Evolutionary conservation across 2,329 filamentous ascomycete genomes (phyloP).

Genomic region (Teratosphaeria destructans): DNA sequence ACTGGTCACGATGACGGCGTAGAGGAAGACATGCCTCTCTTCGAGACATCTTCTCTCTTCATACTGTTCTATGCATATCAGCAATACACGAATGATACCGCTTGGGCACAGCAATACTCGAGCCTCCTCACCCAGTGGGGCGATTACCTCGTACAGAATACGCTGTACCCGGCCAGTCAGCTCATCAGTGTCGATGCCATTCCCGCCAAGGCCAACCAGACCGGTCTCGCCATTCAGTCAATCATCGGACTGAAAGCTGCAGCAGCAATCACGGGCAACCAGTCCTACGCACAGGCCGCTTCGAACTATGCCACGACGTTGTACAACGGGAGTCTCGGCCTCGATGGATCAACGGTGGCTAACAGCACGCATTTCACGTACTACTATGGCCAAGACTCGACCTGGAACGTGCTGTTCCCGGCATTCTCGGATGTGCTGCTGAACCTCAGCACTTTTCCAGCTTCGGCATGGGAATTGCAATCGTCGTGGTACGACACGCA

Average conservation of each 20-base stretch:
- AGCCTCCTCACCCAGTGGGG: constrained; percentile 44
- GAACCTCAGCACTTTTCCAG: constrained; percentile 30
- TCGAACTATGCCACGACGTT: constrained; percentile 11
- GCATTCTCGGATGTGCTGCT: constrained; percentile 40
- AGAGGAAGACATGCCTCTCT: constrained; percentile 41
- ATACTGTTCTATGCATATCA: constrained; percentile 48
- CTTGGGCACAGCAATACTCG: constrained; percentile 39
- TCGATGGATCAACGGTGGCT: constrained; percentile 9
- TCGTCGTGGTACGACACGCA: constrained; percentile 14
- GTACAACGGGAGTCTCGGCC: constrained; percentile 14
- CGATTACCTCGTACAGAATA: constrained; percentile 41
- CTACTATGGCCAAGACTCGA: constrained; percentile 30
- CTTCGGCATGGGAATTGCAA: constrained; percentile 14
- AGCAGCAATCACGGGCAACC: constrained; percentile 31
- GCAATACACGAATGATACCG: constrained; percentile 41
- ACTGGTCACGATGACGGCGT: constrained; percentile 18
- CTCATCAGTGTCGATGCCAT: constrained; percentile 49
- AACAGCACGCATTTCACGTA: constrained; percentile 33
- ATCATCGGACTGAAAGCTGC: constrained; percentile 30
- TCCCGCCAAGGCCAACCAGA: constrained; percentile 39
- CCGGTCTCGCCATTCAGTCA: constrained; percentile 23
- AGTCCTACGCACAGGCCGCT: constrained; percentile 31
- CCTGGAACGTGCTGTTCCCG: constrained; percentile 40
- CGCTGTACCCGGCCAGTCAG: constrained; percentile 44
- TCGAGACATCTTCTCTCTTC: constrained; percentile 42